phyloP scores from a whole-genome alignment of 768 basidiomycete genomes.

The Mycena leptocephala region DNA sequence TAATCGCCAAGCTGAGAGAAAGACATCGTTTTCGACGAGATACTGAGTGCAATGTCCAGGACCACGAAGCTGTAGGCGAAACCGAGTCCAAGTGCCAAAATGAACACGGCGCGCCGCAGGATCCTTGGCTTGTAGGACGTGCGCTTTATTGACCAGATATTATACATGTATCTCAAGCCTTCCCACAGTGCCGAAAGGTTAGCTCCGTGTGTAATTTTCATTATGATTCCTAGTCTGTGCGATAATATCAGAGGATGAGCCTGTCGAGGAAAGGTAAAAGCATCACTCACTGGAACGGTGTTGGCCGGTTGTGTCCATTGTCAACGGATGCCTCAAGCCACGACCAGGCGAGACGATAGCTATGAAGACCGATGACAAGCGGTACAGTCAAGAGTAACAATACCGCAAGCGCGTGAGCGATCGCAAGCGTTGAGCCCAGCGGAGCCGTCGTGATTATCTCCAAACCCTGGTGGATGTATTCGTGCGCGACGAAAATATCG shows the following conservation, averaged over 20 bases:
- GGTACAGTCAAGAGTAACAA: slow-evolving; percentile 22
- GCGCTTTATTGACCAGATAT: slow-evolving; percentile 8
- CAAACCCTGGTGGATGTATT: slow-evolving; percentile 12
- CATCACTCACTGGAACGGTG: slow-evolving; percentile 29
- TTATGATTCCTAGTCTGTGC: slow-evolving; percentile 25
- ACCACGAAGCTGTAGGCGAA: slow-evolving; percentile 12
- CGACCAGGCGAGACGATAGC: slow-evolving; percentile 31
- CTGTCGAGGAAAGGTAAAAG: neutral
- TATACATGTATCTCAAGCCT: slow-evolving; percentile 16
- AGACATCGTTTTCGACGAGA: slow-evolving; percentile 6
- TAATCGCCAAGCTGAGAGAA: slow-evolving; percentile 23
- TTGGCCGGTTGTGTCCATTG: slow-evolving; percentile 30
- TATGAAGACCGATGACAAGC: neutral
- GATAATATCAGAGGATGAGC: neutral
- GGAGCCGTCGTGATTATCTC: slow-evolving; percentile 27
- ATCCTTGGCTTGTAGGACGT: slow-evolving; percentile 19
- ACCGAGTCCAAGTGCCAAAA: slow-evolving; percentile 14
- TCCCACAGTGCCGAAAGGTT: slow-evolving; percentile 23
- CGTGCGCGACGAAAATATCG: slow-evolving; percentile 30
- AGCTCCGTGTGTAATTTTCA: slow-evolving; percentile 27
- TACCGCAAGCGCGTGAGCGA: slow-evolving; percentile 11
- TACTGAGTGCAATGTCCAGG: slow-evolving; percentile 6
- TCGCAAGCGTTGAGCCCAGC: slow-evolving; percentile 24
- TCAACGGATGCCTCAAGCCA: slow-evolving; percentile 30
- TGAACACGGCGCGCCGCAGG: slow-evolving; percentile 20